Conservation (phyloP, 768 basidiomycete genomes). For the Trametes cinnabarina region DNA sequence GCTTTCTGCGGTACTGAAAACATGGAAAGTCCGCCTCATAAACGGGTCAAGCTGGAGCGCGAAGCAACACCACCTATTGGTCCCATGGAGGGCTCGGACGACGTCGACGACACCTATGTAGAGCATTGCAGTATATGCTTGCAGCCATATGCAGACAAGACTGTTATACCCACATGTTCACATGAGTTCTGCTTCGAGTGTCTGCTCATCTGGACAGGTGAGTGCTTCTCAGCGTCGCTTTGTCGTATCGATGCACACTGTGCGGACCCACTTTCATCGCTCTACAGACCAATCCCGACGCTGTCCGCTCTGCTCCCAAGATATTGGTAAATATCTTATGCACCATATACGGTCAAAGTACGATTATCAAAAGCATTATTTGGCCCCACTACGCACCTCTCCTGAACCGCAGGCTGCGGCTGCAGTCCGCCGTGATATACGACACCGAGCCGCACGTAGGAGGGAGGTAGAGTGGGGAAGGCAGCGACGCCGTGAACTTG, state of each 20-base stretch:
- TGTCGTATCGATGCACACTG: background rate
- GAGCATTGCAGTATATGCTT: slow-evolving; percentile 87
- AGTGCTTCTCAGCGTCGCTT: slow-evolving; percentile 23
- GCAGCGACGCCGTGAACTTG: slow-evolving; percentile 46
- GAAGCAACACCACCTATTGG: slow-evolving; percentile 5
- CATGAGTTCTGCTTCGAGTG: slow-evolving; percentile 96
- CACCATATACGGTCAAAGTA: slow-evolving; percentile 74
- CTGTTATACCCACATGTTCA: slow-evolving; percentile 80
- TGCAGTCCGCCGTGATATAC: slow-evolving; percentile 31
- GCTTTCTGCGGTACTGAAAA: no score
- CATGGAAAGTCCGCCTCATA: slow-evolving; percentile 10
- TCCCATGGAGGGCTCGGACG: background rate
- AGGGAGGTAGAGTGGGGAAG: slow-evolving; percentile 57
- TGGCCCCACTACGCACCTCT: slow-evolving; percentile 61
- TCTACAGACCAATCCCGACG: slow-evolving; percentile 72
- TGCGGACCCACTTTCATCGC: no score
- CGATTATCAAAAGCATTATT: slow-evolving; percentile 80
- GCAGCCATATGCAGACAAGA: slow-evolving; percentile 70
- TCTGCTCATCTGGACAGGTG: slow-evolving; percentile 81
- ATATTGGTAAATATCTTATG: slow-evolving; percentile 71
- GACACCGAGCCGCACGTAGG: slow-evolving; percentile 34
- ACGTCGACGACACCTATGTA: slow-evolving; percentile 40
- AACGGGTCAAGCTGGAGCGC: slow-evolving; percentile 19
- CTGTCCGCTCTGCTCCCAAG: slow-evolving; percentile 73
- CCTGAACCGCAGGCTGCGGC: slow-evolving; percentile 36